Evolutionary conservation across 805 yeast genomes (phyloP), one percentile per base, ranked within the genome.

Genomic region (Teunomyces panamensis): DNA sequence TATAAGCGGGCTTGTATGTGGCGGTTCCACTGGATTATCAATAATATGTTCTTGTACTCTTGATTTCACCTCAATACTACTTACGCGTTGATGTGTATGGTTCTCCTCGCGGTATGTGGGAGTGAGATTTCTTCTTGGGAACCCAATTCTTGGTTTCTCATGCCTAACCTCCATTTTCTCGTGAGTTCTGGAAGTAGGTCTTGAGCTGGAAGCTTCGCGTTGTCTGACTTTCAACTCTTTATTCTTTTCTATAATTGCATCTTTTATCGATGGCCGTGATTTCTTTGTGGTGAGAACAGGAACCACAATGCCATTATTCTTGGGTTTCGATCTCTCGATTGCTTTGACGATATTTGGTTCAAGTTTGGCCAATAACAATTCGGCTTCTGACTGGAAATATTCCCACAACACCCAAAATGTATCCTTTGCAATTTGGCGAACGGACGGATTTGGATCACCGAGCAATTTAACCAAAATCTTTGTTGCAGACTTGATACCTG

Each of bases 391-490:
- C 0, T 88, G 86, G 66, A 80, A 85, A 5, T 75, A 58, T 16
- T 69, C 72, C 54, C 75, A 76, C 47, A 81, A 77, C 10, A 78
- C 70, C 97, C 97, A 91, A 57, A 77, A 92, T 0, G 89, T 74
- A 2, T 73, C 69, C 60, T 96, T 78, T 71, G 85, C 87, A 0
- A 81, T 70, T 56, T 83, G 95, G 53, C 97, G 76, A 0, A 88
- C 97, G 0, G 79, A 69, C 0, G 91, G 89, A 49, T 86, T 85
- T 0, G 96, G 88, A 62, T 91, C 98, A 0, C 80, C 61, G 0
- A 94, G 69, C 16, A 92, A 84, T 55, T 80, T 83, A 3, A 67
- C 50, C 1, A 89, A 58, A 52, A 83, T 69, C 42, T 73, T 79
- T 30, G 73, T 83, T 1, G 84, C 63, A 3, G 64, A 56, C 13